phyloP scores from a whole-genome alignment of 495 filamentous ascomycete genomes.

The Aspergillus ellipticus region DNA sequence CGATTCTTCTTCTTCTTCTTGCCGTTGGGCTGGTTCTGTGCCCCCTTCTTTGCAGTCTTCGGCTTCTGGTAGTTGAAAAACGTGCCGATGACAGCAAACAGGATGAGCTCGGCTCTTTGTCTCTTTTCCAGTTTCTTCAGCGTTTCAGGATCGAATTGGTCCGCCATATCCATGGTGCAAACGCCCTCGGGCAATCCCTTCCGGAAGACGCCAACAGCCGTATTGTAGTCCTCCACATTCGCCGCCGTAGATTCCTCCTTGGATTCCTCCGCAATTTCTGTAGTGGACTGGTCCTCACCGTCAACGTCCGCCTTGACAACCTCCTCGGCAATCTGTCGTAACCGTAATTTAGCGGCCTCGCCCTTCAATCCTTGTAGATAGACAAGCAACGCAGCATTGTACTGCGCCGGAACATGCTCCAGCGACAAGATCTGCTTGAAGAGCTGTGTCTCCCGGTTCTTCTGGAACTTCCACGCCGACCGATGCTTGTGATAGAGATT shows the following conservation, averaged over 20 bases:
- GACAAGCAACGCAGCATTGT: constrained; percentile 59
- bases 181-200: constrained; percentile 29
- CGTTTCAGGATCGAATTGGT: constrained; percentile 39
- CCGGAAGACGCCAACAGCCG: constrained; percentile 47
- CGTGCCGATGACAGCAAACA: constrained; percentile 38
- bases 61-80: constrained; percentile 31
- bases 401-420: constrained; percentile 58
- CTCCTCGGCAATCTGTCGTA: constrained; percentile 59
- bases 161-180: constrained; percentile 27
- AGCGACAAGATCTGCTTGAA: constrained; percentile 76
- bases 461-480: constrained; percentile 86
- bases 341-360: constrained; percentile 52
- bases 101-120: constrained; percentile 43
- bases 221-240: constrained; percentile 45
- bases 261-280: constrained; percentile 45
- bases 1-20: constrained; percentile 58
- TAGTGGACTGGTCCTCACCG: constrained; percentile 15
- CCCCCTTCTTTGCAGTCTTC: constrained; percentile 20
- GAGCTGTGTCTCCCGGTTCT: constrained; percentile 75
- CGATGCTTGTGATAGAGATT: constrained; percentile 62
- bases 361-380: constrained; percentile 75
- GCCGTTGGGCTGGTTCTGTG: constrained; percentile 29
- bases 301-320: constrained; percentile 46
- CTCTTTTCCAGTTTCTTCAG: constrained; percentile 39
- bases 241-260: constrained; percentile 8